Base-by-base conservation (phyloP, 108 stramenopile genomes). In the Epithemia pelagica region DNA sequence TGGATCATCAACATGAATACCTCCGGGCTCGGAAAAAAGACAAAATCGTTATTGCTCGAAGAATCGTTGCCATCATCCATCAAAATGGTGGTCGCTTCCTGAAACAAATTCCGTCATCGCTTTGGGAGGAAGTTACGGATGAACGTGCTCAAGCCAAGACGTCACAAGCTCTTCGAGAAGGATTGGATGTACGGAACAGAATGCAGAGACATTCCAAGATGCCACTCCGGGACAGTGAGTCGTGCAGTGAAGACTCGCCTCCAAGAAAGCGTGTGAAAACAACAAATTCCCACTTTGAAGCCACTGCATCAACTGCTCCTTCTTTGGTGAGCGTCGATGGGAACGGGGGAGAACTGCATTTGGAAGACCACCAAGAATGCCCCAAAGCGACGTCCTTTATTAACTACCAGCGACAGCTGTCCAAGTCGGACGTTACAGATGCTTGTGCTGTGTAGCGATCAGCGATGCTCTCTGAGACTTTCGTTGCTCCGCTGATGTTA, bases 81-180 rank as follows among this genome's bases (percentile, higher is more conserved):
- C 61, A 31, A 25, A 64, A 75, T 2, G 90, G 88, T 0, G 93
- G 93, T 0, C 71, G 93, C 19, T 95, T 95, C 74, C 65, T 95
- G 54, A 85, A 77, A 57, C 53, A 32, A 37, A 25, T 32, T 10
- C 70, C 71, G 2, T 61, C 53, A 5, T 51, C 54, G 18, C 58
- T 26, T 31, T 92, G 91, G 91, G 60, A 78, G 20, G 86, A 86
- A 69, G 82, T 87, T 29, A 59, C 77, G 25, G 66, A 74, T 27
- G 67, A 67, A 26, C 84, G 75, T 55, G 86, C 90, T 29, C 63
- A 79, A 55, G 83, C 81, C 18, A 91, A 91, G 68, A 84, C 81
- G 8, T 78, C 79, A 31, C 90, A 91, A 65, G 83, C 83, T 15
- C 59, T 91, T 3, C 73, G 90, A 24, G 90, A 91, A 74, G 87